Evolutionary conservation across 352 stramenopile species (phyloP), one percentile per base, ranked within the genome.

Genomic region (Blastocystis sp.): DNA sequence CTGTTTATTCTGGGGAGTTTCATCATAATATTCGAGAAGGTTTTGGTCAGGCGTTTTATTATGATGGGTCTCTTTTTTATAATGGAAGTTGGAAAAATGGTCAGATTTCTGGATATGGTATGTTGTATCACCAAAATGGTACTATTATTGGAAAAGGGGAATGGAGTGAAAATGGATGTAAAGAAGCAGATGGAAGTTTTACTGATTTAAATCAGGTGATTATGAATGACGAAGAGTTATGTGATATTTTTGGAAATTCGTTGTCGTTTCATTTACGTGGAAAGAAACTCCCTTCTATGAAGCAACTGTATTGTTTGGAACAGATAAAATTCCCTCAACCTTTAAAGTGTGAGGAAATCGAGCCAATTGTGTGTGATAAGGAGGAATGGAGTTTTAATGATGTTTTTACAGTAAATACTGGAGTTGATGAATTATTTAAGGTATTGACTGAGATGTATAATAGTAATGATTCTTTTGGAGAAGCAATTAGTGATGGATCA

Each of bases 111-210:
- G 34, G 66, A 18, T 24, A 55, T 18, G 66, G 66, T 11, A 43
- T 78, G n/a, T 78, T 9, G 3, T 59, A 59, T 78, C 30, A 43
- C 56, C 2, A 43, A 78, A 26, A 53, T 41, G 66, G 34, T 4
- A 37, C n/a, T 16, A 50, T 78, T 30, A 24, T 78, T 78, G 66
- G 39, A 55, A 8, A 75, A 59, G 66, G 66, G n/a, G 66, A 78
- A 78, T 78, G 20, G 66, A 34, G 56, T 3, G 37, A 50, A 6
- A 45, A 45, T 37, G 3, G 20, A 11, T 11, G 37, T 16, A 16
- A 53, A 41, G 43, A 20, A 39, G 64, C 37, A 9, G 43, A 20
- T 16, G 24, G 34, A 45, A 45, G 20, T 9, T 43, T 75, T 53
- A 11, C 43, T 9, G 37, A 20, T 53, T 75, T 75, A 24, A 45